phyloP scores from a whole-genome alignment of 306 rosid genomes.

The Sphenostylis stenocarpa region DNA sequence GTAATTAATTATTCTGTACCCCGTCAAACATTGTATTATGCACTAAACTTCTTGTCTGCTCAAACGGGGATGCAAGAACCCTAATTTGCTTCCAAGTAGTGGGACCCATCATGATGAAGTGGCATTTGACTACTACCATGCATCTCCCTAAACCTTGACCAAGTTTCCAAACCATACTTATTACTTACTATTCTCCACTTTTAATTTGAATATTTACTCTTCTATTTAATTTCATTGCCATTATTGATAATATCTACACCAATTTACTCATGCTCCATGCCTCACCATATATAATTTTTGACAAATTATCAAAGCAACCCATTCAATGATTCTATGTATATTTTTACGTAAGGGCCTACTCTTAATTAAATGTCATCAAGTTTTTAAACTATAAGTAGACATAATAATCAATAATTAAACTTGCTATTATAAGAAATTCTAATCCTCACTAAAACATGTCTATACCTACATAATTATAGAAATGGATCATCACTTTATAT shows the following conservation, averaged over 20 bases:
- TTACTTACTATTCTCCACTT: not conserved
- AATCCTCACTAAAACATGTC: not conserved
- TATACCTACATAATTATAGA: not conserved
- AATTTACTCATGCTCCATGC: not conserved
- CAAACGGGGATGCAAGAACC: not conserved
- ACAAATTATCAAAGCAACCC: constrained; percentile 5
- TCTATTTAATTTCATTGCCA: not conserved
- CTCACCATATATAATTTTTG: not conserved
- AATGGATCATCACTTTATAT: not conserved
- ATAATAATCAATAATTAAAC: constrained; percentile 28
- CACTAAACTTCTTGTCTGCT: not conserved
- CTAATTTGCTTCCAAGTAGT: not conserved
- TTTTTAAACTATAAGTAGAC: constrained; percentile 10
- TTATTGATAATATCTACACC: constrained; percentile 13
- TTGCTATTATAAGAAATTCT: not conserved
- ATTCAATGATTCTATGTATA: constrained; percentile 15
- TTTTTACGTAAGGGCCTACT: too few relatives aligned
- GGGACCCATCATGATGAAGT: constrained; percentile 27
- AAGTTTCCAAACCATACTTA: too few relatives aligned
- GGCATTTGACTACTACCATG: constrained; percentile 44
- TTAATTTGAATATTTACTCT: not conserved
- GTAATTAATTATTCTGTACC: not conserved
- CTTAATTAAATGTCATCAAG: constrained; percentile 22
- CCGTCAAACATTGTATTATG: not conserved
- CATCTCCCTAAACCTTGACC: constrained; percentile 26